Evolutionary conservation across 2,329 filamentous ascomycete species (phyloP).

Genomic region (Paraphoma chrysanthemicola): DNA sequence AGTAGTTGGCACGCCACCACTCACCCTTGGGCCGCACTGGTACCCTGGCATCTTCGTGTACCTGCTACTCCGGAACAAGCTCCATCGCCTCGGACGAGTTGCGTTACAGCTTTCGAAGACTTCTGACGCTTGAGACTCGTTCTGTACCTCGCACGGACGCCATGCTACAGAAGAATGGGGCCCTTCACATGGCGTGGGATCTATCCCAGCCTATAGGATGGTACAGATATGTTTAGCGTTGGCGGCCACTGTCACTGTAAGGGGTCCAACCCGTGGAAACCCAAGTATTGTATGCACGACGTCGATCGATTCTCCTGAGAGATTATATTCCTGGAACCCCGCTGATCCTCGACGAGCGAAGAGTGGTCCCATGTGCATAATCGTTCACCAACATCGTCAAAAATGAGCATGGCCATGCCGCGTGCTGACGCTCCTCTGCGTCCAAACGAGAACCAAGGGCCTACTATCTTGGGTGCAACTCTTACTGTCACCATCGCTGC

Average conservation of each 20-base stretch:
- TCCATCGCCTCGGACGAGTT: not conserved
- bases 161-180: not conserved
- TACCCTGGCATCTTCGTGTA: not conserved
- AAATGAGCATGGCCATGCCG: not conserved
- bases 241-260: not conserved
- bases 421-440: constrained; percentile 1
- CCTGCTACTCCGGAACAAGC: not conserved
- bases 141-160: not conserved
- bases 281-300: not conserved
- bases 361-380: not conserved
- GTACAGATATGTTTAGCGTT: not conserved
- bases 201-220: not conserved
- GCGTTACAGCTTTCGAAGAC: not conserved
- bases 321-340: not conserved
- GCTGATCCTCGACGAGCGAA: not conserved
- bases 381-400: not conserved
- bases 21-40: not conserved
- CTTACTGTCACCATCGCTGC: constrained; percentile 51
- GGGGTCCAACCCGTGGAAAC: not conserved
- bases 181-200: not conserved
- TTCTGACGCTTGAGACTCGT: not conserved
- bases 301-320: not conserved
- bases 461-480: constrained; percentile 51
- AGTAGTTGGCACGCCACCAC: not conserved
- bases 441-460: constrained; percentile 45